Evolutionary conservation across 140 eudicot genomes (phyloP).

Genomic region (Ambrosia hybrid): DNA sequence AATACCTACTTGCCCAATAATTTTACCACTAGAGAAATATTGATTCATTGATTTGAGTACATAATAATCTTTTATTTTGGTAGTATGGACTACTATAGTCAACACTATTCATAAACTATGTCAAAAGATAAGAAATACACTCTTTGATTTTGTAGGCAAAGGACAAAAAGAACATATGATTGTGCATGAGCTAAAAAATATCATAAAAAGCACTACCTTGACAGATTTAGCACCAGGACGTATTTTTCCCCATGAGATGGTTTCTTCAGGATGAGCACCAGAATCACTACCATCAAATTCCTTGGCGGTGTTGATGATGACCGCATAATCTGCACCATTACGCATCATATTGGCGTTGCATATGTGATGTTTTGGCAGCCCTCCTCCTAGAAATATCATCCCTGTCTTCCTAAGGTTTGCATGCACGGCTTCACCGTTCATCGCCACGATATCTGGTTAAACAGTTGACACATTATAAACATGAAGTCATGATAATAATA

Average conservation of each 20-base stretch:
- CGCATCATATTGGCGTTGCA: slow-evolving; percentile 99
- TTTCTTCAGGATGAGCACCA: slow-evolving; percentile 97
- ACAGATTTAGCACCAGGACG: slow-evolving; percentile 83
- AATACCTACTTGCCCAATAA: not conserved
- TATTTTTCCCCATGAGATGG: slow-evolving; percentile 94
- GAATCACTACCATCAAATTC: slow-evolving; percentile 33
- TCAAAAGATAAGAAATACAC: too few relatives aligned
- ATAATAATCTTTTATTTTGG: not conserved
- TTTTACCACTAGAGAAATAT: too few relatives aligned
- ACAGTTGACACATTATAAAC: too few relatives aligned
- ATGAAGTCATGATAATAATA: too few relatives aligned
- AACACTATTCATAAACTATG: not conserved
- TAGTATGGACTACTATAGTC: not conserved
- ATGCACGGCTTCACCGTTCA: slow-evolving; percentile 83
- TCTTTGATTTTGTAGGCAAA: too few relatives aligned
- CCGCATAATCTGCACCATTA: slow-evolving; percentile 96
- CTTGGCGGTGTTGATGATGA: slow-evolving; percentile 90
- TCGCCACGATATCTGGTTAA: slow-evolving; percentile 65
- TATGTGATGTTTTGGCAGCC: slow-evolving; percentile 93
- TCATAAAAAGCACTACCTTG: slow-evolving; percentile 45
- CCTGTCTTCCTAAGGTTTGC: slow-evolving; percentile 85
- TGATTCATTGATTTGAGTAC: too few relatives aligned
- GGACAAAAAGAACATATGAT: too few relatives aligned
- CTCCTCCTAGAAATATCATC: slow-evolving; percentile 87
- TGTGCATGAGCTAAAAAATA: not conserved